phyloP scores from a whole-genome alignment of 208 protist genomes.

The Trypanosoma congolense region DNA sequence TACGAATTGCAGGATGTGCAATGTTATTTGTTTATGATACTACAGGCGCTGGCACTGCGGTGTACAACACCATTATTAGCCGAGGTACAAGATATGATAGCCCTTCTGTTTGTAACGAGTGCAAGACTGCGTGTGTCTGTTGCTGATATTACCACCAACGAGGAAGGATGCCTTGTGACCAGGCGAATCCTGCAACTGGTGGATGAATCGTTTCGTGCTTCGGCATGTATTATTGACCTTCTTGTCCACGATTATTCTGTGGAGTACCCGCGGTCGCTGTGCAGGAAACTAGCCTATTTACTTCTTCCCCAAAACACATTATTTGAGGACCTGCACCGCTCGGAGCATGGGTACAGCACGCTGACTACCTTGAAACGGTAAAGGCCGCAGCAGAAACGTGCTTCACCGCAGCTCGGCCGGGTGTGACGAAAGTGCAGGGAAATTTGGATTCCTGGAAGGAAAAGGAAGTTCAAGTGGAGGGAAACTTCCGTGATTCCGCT shows the following conservation, averaged over 20 bases:
- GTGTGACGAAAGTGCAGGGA: too few species aligned
- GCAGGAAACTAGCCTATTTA: slow-evolving; percentile 28
- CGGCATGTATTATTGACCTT: slow-evolving; percentile 31
- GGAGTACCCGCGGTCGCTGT: slow-evolving; percentile 26
- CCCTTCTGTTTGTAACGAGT: slow-evolving; percentile 24
- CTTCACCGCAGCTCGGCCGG: too few species aligned
- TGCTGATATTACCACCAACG: background rate
- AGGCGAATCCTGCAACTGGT: slow-evolving; percentile 6
- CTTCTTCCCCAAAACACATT: slow-evolving; percentile 11
- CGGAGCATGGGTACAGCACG: slow-evolving; percentile 19
- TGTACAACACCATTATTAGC: slow-evolving; percentile 16
- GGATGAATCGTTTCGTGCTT: slow-evolving; percentile 26
- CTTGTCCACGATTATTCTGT: slow-evolving; percentile 49
- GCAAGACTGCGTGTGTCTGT: slow-evolving; percentile 28
- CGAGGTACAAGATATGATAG: slow-evolving; percentile 39
- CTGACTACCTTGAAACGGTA: slow-evolving; percentile 21
- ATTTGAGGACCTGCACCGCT: slow-evolving; percentile 14
- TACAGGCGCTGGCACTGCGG: slow-evolving; percentile 16
- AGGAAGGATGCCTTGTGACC: background rate
- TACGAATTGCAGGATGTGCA: slow-evolving; percentile 24
- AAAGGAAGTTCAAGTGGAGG: too few species aligned
- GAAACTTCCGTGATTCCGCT: too few species aligned
- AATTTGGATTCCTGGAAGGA: too few species aligned
- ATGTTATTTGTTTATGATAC: slow-evolving; percentile 21
- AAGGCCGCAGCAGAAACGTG: slow-evolving; percentile 18